Evolutionary conservation across 148 eudicot species (phyloP).

Genomic region (Camellia japonica): DNA sequence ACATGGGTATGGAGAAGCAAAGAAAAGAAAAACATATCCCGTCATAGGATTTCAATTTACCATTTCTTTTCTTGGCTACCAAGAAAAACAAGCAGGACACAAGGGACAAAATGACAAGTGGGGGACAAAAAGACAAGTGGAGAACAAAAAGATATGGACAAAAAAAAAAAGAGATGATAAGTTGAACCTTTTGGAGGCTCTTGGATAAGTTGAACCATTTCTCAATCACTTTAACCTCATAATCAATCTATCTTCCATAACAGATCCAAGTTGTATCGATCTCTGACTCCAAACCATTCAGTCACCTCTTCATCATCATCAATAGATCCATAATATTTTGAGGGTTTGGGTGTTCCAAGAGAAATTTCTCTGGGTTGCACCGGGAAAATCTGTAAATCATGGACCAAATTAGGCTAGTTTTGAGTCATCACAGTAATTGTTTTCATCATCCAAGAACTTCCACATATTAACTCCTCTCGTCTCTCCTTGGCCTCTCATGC

Average conservation of each 20-base stretch:
- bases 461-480: constrained; percentile 7
- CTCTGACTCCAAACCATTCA: constrained; percentile 35
- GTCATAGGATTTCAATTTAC: background rate
- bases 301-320: constrained; percentile 37
- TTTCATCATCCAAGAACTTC: constrained; percentile 26
- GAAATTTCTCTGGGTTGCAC: constrained; percentile 32
- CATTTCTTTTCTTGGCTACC: background rate
- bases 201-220: too few species aligned
- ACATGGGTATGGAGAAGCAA: background rate
- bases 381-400: constrained; percentile 32
- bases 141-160: too few species aligned
- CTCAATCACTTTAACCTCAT: too few species aligned
- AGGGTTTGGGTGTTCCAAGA: constrained; percentile 21
- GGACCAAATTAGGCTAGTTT: constrained; percentile 3
- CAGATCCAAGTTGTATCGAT: background rate
- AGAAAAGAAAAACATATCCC: background rate
- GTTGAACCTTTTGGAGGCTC: too few species aligned
- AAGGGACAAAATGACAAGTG: too few species aligned
- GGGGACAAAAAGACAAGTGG: too few species aligned
- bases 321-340: constrained; percentile 27
- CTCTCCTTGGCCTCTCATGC: constrained; percentile 10
- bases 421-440: constrained; percentile 6
- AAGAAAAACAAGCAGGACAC: background rate
- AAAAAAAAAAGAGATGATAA: too few species aligned
- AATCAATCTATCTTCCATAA: background rate